Conservation (phyloP, 805 yeast species). For the Yueomyces sinensis region DNA sequence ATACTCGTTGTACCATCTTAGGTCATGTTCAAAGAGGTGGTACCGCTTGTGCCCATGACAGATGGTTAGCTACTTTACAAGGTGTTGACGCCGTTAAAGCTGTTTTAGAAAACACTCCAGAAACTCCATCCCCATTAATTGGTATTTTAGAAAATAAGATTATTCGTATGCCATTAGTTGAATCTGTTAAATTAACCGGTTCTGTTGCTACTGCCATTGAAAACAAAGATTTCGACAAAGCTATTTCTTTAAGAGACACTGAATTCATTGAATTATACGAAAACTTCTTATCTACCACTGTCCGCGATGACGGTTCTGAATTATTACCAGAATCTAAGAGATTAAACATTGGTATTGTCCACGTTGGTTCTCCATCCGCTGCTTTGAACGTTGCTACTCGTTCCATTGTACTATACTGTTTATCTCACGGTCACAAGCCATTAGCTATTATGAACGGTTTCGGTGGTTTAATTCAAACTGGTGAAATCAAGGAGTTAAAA, state of each 20-base stretch:
- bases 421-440: constrained; percentile 84
- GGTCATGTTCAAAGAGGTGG: constrained; percentile 99
- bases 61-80: constrained; percentile 84
- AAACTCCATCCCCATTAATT: constrained; percentile 89
- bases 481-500: constrained; percentile 54
- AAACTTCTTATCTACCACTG: constrained; percentile 59
- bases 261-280: constrained; percentile 72
- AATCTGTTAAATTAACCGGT: constrained; percentile 78
- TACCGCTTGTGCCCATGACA: constrained; percentile 89
- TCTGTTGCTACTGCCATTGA: constrained; percentile 84
- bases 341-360: constrained; percentile 69
- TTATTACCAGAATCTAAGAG: constrained; percentile 46
- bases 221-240: constrained; percentile 66
- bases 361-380: constrained; percentile 96
- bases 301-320: constrained; percentile 51
- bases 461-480: constrained; percentile 83
- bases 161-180: constrained; percentile 72
- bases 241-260: constrained; percentile 76
- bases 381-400: constrained; percentile 88
- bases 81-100: constrained; percentile 97
- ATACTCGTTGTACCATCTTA: constrained; percentile 86
- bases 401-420: constrained; percentile 80
- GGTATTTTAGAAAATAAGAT: constrained; percentile 81
- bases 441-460: constrained; percentile 89
- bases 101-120: constrained; percentile 75